Conservation (phyloP, 2,329 filamentous ascomycete genomes). For the Claviceps citrina region DNA sequence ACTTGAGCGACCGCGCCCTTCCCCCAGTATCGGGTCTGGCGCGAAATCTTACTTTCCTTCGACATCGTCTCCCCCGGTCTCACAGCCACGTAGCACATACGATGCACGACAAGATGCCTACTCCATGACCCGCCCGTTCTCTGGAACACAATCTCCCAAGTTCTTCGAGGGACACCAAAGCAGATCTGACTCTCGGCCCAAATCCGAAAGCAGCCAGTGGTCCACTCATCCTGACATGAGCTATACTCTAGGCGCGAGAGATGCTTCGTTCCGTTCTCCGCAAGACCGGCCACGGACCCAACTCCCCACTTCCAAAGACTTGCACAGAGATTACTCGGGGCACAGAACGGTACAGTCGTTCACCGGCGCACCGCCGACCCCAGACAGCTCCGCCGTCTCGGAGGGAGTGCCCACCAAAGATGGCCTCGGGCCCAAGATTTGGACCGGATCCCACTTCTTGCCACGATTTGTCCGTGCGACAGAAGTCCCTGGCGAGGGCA, state of each 20-base stretch:
- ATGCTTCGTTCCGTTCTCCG: conserved; percentile 19
- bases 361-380: conserved; percentile 15
- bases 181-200: conserved; percentile 21
- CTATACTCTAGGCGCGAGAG: conserved; percentile 30
- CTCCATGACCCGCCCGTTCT: conserved; percentile 19
- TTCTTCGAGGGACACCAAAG: conserved; percentile 24
- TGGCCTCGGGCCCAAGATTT: conserved; percentile 50
- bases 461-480: conserved; percentile 48
- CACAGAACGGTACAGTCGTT: conserved; percentile 12
- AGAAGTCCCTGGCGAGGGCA: conserved; percentile 60
- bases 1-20: conserved; percentile 29
- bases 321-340: conserved; percentile 13
- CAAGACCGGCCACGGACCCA: conserved; percentile 22
- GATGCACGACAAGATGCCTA: conserved; percentile 31
- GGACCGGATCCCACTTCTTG: conserved; percentile 52
- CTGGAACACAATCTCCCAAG: conserved; percentile 30
- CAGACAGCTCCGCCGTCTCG: conserved; percentile 16
- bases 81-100: conserved; percentile 31
- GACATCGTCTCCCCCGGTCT: conserved; percentile 19
- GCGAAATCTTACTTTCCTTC: conserved; percentile 34
- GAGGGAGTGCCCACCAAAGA: conserved; percentile 39
- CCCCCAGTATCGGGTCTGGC: conserved; percentile 22
- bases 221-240: conserved; percentile 23
- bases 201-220: conserved; percentile 24
- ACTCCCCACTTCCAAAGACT: conserved; percentile 22